These are phyloP conservation scores for Penicillium sp. DNA, from an alignment of 2,329 filamentous ascomycete species.

Conservation along the genomic window DNA sequence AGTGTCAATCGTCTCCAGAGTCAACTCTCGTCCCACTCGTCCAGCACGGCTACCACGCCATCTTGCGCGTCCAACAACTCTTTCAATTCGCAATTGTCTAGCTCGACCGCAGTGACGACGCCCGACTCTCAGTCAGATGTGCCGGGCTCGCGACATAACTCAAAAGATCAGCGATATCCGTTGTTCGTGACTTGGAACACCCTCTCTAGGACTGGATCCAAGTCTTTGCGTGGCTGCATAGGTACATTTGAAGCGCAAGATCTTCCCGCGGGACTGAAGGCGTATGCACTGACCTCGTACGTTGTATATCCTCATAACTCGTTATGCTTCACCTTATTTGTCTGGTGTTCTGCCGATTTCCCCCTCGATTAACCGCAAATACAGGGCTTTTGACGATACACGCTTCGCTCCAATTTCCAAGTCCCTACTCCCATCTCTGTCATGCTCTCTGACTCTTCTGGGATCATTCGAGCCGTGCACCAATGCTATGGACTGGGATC, in stretches of 20 bases:
- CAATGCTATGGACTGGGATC: conserved; percentile 79
- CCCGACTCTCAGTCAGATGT: conserved; percentile 46
- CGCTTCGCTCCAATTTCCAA: conserved; percentile 63
- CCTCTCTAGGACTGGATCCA: conserved; percentile 62
- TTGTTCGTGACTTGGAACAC: conserved; percentile 97
- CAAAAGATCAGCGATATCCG: conserved; percentile 62
- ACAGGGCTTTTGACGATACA: conserved; percentile 65
- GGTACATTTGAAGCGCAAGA: conserved; percentile 85
- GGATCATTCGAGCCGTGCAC: conserved; percentile 79
- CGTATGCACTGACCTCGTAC: conserved; percentile 81
- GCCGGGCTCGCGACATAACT: conserved; percentile 25
- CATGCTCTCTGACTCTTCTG: conserved; percentile 75
- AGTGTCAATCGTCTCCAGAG: conserved; percentile 40
- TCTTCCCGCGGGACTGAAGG: conserved; percentile 72
- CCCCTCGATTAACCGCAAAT: background rate
- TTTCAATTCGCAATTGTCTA: conserved; percentile 49
- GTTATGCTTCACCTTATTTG: background rate
- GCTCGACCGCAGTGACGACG: conserved; percentile 47
- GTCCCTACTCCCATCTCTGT: conserved; percentile 52
- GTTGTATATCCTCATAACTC: conserved; percentile 29
- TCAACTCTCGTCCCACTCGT: conserved; percentile 42
- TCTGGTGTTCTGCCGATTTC: background rate
- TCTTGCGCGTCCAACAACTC: conserved; percentile 55
- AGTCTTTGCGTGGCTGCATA: conserved; percentile 87
- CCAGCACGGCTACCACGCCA: conserved; percentile 44